phyloP scores from a whole-genome alignment of 345 rosid genomes.

The Eucalyptus victrix region DNA sequence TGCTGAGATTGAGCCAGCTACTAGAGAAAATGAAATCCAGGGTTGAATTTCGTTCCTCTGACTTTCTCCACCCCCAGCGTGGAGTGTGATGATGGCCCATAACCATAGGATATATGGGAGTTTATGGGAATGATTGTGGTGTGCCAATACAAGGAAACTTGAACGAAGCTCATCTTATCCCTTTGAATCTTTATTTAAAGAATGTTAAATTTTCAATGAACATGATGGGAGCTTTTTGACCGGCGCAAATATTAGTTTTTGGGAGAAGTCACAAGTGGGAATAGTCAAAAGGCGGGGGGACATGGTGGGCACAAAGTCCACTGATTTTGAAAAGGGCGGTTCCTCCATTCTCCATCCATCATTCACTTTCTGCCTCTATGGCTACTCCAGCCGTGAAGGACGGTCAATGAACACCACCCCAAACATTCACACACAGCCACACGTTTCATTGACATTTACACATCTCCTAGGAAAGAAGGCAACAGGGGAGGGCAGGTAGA shows the following conservation, averaged over 20 bases:
- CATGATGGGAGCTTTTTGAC: not conserved
- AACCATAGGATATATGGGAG: not conserved
- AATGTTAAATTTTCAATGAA: not conserved
- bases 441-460: not conserved
- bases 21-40: not conserved
- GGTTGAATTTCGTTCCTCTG: not conserved
- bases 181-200: not conserved
- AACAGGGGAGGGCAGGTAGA: not conserved
- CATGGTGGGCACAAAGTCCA: not conserved
- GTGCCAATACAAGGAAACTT: not conserved
- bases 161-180: not conserved
- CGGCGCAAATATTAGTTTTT: not conserved
- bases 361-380: not conserved
- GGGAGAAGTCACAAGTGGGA: not conserved
- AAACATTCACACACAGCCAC: not conserved
- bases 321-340: not conserved
- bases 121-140: not conserved
- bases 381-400: not conserved
- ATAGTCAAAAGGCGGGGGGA: not conserved
- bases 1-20: accelerated
- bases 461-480: not conserved
- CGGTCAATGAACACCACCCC: not conserved
- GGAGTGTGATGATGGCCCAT: not conserved
- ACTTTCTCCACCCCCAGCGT: not conserved
- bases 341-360: not conserved